Base-by-base conservation (phyloP, 75 land plant genomes). In the Cryptomeria japonica region DNA sequence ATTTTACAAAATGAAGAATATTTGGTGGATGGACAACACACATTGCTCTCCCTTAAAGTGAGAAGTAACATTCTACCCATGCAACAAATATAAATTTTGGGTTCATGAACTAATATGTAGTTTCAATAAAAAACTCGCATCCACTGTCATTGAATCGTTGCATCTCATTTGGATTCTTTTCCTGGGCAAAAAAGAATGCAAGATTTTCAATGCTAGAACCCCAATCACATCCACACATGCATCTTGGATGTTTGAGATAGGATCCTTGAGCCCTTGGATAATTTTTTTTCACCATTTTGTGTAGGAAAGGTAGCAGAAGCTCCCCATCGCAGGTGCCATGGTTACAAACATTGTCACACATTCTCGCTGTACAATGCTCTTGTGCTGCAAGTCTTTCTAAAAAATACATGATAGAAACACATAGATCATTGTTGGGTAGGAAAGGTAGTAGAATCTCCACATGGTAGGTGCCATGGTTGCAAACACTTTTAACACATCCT, bases 161-260 rank as follows among this genome's bases (percentile, higher is more conserved):
- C 41, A 41, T 41, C 41, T 41, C 41, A 41, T 41, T 41, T 41
- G 41, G 41, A 41, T 1, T 41, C 2, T 41, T 41, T 41, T 2
- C 2, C 2, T 41, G 41, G 41, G 1, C 2, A 2, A 91, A 87
- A 96, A 92, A 0, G 90, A 47, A 18, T 44, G 88, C 51, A 83
- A 9, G 34, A 88, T 3, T 28, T 49, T 31, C 16, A 93, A 88
- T 70, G 95, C 92, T 46, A 94, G 86, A 72, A 91, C 85, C 7
- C 95, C 97, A 34, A 91, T 75, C 12, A 96, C 90, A 19, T 96
- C 96, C 9, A 93, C 90, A 87, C 97, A 96, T 16, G 94, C 94
- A 88, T 96, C 96, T 70, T 94, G 89, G 37, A 96, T 94, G 44
- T 88, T 89, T 0, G 96, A 91, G 83, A 94, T 96, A 1, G 91